Base-by-base conservation (phyloP, 1,284 basidiomycete species). In the Apiotrichum gracile region DNA sequence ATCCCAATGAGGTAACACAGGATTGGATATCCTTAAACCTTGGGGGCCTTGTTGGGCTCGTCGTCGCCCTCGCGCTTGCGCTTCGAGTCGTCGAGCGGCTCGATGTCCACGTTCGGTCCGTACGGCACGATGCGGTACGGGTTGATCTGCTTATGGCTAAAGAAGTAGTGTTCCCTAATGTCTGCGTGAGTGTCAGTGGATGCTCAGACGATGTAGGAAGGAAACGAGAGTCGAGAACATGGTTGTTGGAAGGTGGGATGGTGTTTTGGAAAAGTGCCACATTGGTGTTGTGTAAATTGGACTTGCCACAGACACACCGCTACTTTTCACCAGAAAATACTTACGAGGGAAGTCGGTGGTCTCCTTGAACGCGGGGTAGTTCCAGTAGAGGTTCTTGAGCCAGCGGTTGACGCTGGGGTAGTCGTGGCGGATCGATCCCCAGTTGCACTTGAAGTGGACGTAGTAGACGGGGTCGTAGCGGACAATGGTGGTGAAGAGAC, bases 401-500 rank as follows among this genome's bases (percentile, higher is more conserved):
- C 91, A 92, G 27, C 76, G 73, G 75, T 94, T 83, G 47, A 93
- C 80, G 46, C 83, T 80, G 24, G 91, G 90, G 74, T 91, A 94
- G 24, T 87, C 86, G 65, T 84, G 77, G 50, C 78, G 75, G 64
- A 79, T 75, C 47, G 82, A 82, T 34, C 84, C 84, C 61, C 89
- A 74, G 79, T 96, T 94, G 78, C 91, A 94, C 74, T 97, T 97
- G 82, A 97, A 97, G 74, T 91, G 88, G 1, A 84, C 84, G 50
- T 87, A 82, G 75, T 98, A 97, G 31, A 90, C 92, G 0, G 87
- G 86, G 67, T 94, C 91, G 68, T 83, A 80, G 37, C 88, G 66
- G 58, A 94, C 85, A 52, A 92, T 86, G 5, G 92, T 97, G 22
- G 92, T 92, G 76, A 82, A 97, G 41, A 97, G 83, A 38, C 92